Conservation (phyloP, 2,329 filamentous ascomycete species). For the Aureobasidium sp. region DNA sequence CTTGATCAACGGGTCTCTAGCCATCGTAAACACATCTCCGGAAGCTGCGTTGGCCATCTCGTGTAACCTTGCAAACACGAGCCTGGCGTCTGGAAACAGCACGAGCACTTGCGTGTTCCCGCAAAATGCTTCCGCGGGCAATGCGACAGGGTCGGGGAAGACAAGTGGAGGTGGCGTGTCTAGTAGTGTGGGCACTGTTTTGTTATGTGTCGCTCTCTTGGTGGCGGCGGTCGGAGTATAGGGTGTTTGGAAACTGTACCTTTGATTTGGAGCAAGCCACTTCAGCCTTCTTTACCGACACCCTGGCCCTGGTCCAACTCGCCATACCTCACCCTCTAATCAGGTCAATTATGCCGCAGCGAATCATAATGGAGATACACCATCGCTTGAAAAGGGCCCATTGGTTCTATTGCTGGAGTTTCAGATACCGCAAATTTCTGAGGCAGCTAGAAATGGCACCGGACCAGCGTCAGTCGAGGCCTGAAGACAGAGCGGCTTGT, state of each 20-base stretch:
- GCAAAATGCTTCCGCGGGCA: neutral
- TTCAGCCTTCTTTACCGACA: neutral
- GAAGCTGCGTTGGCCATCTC: neutral
- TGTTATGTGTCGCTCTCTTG: neutral
- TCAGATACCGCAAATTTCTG: too few relatives aligned
- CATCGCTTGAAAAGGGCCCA: too few relatives aligned
- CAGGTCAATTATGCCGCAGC: too few relatives aligned
- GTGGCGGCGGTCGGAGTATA: neutral
- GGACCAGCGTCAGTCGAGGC: too few relatives aligned
- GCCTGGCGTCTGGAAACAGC: neutral
- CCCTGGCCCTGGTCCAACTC: too few relatives aligned
- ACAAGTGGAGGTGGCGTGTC: neutral
- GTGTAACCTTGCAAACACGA: conserved; percentile 8
- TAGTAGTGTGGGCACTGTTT: neutral
- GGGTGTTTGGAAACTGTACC: neutral
- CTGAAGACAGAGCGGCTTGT: too few relatives aligned
- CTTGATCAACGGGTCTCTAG: neutral
- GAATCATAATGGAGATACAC: too few relatives aligned
- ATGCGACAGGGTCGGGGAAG: neutral
- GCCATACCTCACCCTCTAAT: too few relatives aligned
- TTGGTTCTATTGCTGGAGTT: too few relatives aligned
- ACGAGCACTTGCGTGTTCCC: neutral
- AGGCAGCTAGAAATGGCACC: too few relatives aligned
- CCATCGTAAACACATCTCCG: neutral
- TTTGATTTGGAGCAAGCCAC: neutral